Evolutionary conservation across 345 rosid genomes (phyloP).

Genomic region (Lepidium africanum): DNA sequence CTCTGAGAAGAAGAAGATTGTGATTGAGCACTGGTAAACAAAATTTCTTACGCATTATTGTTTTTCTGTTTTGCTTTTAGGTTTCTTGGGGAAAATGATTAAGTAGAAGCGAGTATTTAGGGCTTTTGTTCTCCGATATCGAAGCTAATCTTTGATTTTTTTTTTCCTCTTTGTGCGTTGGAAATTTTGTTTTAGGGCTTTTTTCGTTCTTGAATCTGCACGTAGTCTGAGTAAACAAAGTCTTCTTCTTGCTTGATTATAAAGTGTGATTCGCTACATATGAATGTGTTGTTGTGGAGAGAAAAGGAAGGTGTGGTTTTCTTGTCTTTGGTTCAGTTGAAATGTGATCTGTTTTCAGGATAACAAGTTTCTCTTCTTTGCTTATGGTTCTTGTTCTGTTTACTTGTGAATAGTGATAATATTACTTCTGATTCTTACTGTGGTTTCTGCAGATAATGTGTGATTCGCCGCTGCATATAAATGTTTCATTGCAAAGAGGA

Average conservation of each 20-base stretch:
- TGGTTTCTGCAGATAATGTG: too few species aligned
- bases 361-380: not conserved
- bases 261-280: not conserved
- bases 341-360: not conserved
- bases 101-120: not conserved
- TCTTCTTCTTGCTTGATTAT: not conserved
- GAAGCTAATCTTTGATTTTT: not conserved
- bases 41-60: constrained; percentile 22
- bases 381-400: not conserved
- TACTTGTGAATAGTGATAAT: too few species aligned
- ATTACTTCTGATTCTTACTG: too few species aligned
- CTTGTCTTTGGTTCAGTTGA: not conserved
- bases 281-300: not conserved
- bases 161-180: not conserved
- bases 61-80: not conserved
- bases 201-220: not conserved
- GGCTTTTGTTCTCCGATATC: not conserved
- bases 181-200: not conserved
- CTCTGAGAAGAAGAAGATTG: constrained; percentile 32
- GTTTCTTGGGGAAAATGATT: not conserved
- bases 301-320: not conserved
- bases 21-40: constrained; percentile 52
- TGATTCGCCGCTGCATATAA: too few species aligned
- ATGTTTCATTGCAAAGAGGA: not conserved
- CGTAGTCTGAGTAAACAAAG: not conserved